phyloP scores from a whole-genome alignment of 1,139 yeast genomes.

The Yamadazyma buinensis region DNA sequence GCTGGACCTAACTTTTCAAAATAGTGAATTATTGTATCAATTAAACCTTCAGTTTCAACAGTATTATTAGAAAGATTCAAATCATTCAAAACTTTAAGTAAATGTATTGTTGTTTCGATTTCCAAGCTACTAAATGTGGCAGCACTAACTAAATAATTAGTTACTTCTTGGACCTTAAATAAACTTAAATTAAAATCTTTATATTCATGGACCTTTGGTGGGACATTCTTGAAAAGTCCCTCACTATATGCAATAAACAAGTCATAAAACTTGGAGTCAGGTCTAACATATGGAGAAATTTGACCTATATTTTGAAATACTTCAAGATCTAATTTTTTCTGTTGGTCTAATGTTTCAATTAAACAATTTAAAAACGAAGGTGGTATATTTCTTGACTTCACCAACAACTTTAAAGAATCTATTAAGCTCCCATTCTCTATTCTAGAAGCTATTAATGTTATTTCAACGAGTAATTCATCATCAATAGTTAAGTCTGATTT shows the following conservation, averaged over 20 bases:
- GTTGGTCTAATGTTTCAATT: slow-evolving; percentile 16
- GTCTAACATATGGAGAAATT: slow-evolving; percentile 4
- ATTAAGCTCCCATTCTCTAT: slow-evolving; percentile 6
- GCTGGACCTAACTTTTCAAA: slow-evolving; percentile 1
- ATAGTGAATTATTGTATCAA: slow-evolving; percentile 1
- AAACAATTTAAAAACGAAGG: slow-evolving; percentile 21
- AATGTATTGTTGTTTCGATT: slow-evolving; percentile 1
- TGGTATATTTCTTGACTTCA: slow-evolving; percentile 9
- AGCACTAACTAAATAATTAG: slow-evolving; percentile 2
- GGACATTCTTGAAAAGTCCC: slow-evolving; percentile 19
- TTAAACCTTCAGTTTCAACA: not conserved
- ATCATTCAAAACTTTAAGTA: slow-evolving; percentile 4
- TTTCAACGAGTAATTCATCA: slow-evolving; percentile 8
- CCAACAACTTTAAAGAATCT: slow-evolving; percentile 13
- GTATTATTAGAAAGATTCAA: slow-evolving; percentile 4
- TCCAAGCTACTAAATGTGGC: not conserved
- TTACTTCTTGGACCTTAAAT: slow-evolving; percentile 24
- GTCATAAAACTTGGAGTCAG: slow-evolving; percentile 21
- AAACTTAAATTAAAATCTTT: slow-evolving; percentile 27
- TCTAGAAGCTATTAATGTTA: slow-evolving; percentile 18
- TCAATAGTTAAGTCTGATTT: slow-evolving; percentile 5
- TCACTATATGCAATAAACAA: slow-evolving; percentile 27
- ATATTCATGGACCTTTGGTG: slow-evolving; percentile 37
- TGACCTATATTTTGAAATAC: slow-evolving; percentile 22
- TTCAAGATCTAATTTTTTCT: slow-evolving; percentile 14